phyloP scores from a whole-genome alignment of 2,329 filamentous ascomycete genomes.

The Pseudophaeomoniella oleicola region DNA sequence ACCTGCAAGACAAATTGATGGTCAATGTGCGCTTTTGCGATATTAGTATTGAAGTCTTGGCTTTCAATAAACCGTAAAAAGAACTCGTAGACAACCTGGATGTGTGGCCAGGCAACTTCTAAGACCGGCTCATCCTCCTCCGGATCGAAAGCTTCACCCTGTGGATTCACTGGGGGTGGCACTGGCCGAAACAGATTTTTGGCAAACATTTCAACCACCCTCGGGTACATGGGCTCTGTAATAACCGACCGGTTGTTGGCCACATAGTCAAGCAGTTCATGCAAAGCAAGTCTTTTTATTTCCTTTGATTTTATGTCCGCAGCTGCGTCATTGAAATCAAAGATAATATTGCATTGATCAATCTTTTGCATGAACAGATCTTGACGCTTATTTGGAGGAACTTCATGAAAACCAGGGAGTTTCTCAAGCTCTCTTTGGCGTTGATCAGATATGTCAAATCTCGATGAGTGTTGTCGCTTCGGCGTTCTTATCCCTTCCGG shows the following conservation, averaged over 20 bases:
- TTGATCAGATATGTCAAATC: conserved; percentile 95
- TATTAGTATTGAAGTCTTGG: conserved; percentile 99
- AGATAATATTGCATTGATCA: conserved; percentile 99
- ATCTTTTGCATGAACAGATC: conserved; percentile 99
- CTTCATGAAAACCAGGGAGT: conserved; percentile 92
- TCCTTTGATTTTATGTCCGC: conserved; percentile 99
- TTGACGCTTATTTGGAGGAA: conserved; percentile 83
- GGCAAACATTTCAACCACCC: conserved; percentile 97
- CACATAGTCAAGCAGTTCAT: conserved; percentile 94
- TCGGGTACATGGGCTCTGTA: conserved; percentile 96
- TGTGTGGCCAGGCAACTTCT: conserved; percentile 97
- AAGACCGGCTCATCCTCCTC: conserved; percentile 97
- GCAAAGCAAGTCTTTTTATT: conserved; percentile 90
- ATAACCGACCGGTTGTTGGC: conserved; percentile 98
- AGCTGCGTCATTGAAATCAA: conserved; percentile 97
- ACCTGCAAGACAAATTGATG: conserved; percentile 86
- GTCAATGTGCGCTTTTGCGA: conserved; percentile 96
- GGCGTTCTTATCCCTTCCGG: conserved; percentile 90
- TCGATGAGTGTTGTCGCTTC: conserved; percentile 90
- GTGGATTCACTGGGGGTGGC: conserved; percentile 90
- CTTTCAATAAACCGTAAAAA: conserved; percentile 98
- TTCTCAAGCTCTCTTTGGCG: conserved; percentile 83
- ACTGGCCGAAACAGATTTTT: conserved; percentile 98
- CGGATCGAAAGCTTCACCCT: conserved; percentile 94
- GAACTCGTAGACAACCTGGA: conserved; percentile 98